Evolutionary conservation across 176 grass and related monocot genomes (phyloP).

Genomic region (Cenchrus purpureus): DNA sequence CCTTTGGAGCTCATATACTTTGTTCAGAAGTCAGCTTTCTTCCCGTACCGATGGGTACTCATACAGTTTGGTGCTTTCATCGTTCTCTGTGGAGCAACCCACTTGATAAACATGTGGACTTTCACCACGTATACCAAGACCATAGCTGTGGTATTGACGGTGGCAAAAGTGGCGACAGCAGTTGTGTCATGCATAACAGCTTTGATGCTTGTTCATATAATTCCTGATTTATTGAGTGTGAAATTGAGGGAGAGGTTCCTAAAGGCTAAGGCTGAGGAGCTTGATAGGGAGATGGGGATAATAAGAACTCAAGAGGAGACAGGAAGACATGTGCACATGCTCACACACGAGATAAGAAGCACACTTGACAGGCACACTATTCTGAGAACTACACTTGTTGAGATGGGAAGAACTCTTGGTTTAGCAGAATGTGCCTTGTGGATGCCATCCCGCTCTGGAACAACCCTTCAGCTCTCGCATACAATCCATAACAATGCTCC

Average conservation of each 20-base stretch:
- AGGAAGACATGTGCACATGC: slow-evolving; percentile 83
- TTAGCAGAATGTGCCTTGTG: slow-evolving; percentile 83
- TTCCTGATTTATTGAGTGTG: slow-evolving; percentile 79
- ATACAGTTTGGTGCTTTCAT: slow-evolving; percentile 95
- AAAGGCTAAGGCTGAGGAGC: slow-evolving; percentile 74
- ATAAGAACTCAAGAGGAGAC: slow-evolving; percentile 81
- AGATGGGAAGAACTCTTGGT: slow-evolving; percentile 68
- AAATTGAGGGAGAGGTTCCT: slow-evolving; percentile 80
- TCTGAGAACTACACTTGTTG: slow-evolving; percentile 81
- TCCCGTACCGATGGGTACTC: slow-evolving; percentile 84
- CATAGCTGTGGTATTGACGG: slow-evolving; percentile 64
- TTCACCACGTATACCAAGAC: slow-evolving; percentile 64
- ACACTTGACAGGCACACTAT: slow-evolving; percentile 89
- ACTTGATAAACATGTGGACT: slow-evolving; percentile 86
- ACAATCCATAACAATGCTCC: slow-evolving; percentile 51
- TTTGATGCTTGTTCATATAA: slow-evolving; percentile 86
- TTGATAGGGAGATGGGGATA: slow-evolving; percentile 84
- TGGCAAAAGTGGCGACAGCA: slow-evolving; percentile 67
- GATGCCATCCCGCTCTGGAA: slow-evolving; percentile 72
- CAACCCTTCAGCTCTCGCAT: slow-evolving; percentile 73
- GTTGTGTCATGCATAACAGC: slow-evolving; percentile 87
- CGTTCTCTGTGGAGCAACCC: slow-evolving; percentile 84
- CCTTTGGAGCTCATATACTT: slow-evolving; percentile 96
- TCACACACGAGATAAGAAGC: slow-evolving; percentile 92
- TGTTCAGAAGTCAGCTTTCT: slow-evolving; percentile 73